Percentiles rank a stretch among this genome's conserved stretches.
Conservation (phyloP, 768 basidiomycete species). For the Tulasnella sp. region DNA sequence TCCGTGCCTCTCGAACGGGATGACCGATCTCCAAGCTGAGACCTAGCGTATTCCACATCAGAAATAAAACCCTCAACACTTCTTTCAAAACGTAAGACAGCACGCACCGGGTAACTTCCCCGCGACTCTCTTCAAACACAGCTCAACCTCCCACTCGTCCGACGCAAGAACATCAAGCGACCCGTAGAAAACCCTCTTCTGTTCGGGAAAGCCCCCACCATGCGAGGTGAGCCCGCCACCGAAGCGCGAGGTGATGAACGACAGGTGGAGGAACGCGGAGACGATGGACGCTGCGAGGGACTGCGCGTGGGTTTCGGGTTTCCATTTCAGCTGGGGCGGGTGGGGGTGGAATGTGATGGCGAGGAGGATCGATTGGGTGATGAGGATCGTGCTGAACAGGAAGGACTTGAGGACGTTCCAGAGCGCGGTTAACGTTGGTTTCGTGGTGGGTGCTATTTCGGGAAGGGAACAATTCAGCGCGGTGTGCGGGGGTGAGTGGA, state of each 20-base stretch:
- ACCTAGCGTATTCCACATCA: neutral
- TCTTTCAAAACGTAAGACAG: neutral
- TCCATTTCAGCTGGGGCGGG: conserved; percentile 12
- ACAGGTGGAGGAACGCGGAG: conserved; percentile 49
- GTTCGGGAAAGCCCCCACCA: conserved; percentile 50
- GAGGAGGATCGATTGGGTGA: conserved; percentile 50
- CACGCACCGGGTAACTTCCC: conserved; percentile 9
- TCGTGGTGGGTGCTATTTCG: neutral
- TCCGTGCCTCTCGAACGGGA: conserved; percentile 27
- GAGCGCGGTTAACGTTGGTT: conserved; percentile 20
- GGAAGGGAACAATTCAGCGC: neutral
- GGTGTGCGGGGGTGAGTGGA: neutral
- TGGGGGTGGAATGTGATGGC: conserved; percentile 33
- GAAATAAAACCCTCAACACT: neutral
- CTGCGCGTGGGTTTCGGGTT: conserved; percentile 5
- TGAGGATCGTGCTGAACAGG: conserved; percentile 61
- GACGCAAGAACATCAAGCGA: conserved; percentile 60
- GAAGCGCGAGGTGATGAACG: conserved; percentile 70
- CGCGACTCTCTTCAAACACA: conserved; percentile 29
- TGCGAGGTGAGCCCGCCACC: conserved; percentile 44
- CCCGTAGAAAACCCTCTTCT: conserved; percentile 64
- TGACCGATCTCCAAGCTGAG: conserved; percentile 1
- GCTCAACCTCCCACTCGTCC: conserved; percentile 27
- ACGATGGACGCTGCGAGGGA: conserved; percentile 43
- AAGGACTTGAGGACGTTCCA: conserved; percentile 66